phyloP scores from a whole-genome alignment of 306 rosid genomes.

The Inga oerstediana region DNA sequence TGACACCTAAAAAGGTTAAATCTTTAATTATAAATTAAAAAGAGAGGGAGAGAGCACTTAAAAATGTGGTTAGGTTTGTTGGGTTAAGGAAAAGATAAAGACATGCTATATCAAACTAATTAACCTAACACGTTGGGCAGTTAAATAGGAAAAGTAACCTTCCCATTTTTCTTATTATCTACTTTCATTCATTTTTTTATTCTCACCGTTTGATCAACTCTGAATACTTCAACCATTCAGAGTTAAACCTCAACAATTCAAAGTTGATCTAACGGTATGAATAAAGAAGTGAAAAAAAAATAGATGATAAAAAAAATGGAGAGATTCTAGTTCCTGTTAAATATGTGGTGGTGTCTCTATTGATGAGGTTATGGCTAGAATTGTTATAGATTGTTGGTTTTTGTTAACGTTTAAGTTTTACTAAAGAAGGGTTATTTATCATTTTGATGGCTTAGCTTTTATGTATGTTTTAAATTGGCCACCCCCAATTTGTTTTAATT shows the following conservation, averaged over 20 bases:
- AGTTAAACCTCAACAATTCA: too few species aligned
- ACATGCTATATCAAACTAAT: neutral
- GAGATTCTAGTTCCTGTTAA: too few species aligned
- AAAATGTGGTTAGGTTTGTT: neutral
- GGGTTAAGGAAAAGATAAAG: too few species aligned
- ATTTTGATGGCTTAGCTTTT: neutral
- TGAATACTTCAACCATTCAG: too few species aligned
- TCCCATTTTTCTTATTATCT: too few species aligned
- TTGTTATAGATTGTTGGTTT: neutral
- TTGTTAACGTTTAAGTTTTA: neutral
- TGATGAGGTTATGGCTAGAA: neutral
- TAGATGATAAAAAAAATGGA: too few species aligned
- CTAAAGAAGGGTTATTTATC: neutral
- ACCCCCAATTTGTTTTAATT: neutral
- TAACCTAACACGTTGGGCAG: neutral
- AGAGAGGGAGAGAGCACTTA: neutral
- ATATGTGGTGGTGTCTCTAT: neutral
- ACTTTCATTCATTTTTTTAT: too few species aligned
- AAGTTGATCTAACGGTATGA: rapidly evolving
- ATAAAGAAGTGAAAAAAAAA: too few species aligned
- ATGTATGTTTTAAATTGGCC: neutral
- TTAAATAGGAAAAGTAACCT: neutral
- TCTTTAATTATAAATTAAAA: neutral
- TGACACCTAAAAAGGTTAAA: neutral
- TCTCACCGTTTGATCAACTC: rapidly evolving